Evolutionary conservation across 805 yeast genomes (phyloP), one percentile per base, ranked within the genome.

Genomic region (Pichia occidentalis): DNA sequence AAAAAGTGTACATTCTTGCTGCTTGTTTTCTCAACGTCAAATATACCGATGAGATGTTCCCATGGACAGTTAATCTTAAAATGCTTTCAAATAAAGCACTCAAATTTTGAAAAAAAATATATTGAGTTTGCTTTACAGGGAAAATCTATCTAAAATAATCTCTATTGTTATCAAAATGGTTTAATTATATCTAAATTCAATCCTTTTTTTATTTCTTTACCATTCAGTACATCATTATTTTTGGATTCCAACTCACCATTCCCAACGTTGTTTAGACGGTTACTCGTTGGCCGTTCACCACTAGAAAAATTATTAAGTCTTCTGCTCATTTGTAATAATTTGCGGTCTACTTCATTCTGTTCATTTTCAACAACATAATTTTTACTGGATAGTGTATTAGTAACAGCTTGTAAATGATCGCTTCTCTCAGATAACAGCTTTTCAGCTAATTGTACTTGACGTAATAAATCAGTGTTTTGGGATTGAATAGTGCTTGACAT

Each of bases 171-270:
- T 32, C 56, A 40, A 49, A 51, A 44, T 12, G 59, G 59, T 53
- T 77, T 78, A 14, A 79, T 75, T 7, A 80, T 79, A 36, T 75
- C 59, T 43, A 77, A 60, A 52, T 76, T 74, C 34, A 76, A 57
- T 1, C 81, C 81, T 16, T 62, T 59, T 43, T 28, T 37, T 9
- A 16, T 27, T 27, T 27, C 30, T 4, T 14, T 7, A 9, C 24
- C 23, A 10, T 27, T 27, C 4, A 17, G 11, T 7, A n/a, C 18
- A 23, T 8, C 30, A 11, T 29, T 29, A 11, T 22, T 14, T 13
- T 13, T 22, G 11, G 28, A 14, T 31, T 6, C 11, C 26, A 31
- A 31, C 5, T 9, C n/a, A 26, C 21, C 21, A 13, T 17, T 22
- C 9, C 5, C 21, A 24, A 7, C 12, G n/a, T 13, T 34, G 13